Evolutionary conservation across 2,329 filamentous ascomycete genomes (phyloP).

Genomic region (Xylaria sp.): DNA sequence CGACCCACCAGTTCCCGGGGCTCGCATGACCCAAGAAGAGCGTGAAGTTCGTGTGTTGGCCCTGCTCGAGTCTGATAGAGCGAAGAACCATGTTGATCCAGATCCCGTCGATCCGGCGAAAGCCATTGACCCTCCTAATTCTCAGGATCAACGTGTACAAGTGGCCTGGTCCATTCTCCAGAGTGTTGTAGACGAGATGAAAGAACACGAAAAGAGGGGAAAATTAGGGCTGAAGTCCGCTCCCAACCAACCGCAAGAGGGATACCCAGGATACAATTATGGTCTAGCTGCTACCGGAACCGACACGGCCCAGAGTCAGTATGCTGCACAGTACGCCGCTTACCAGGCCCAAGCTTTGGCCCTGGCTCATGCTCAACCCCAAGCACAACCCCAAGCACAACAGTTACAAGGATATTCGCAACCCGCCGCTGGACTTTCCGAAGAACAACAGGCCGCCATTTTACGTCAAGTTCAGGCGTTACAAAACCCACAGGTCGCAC

Average conservation of each 20-base stretch:
- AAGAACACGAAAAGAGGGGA: constrained; percentile 48
- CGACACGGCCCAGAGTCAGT: constrained; percentile 2
- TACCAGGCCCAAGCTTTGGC: too few species aligned
- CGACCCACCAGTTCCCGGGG: constrained; percentile 26
- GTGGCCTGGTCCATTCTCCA: constrained; percentile 52
- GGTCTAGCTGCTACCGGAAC: constrained; percentile 44
- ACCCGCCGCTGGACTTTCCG: constrained; percentile 25
- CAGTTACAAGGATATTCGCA: constrained; percentile 29
- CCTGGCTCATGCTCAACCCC: constrained; percentile 27
- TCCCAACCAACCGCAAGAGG: constrained; percentile 55
- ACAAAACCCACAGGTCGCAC: constrained; percentile 30
- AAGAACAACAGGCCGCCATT: constrained; percentile 33
- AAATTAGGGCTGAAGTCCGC: constrained; percentile 60
- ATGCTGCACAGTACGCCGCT: too few species aligned
- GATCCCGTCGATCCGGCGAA: constrained; percentile 46
- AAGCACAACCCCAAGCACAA: constrained; percentile 28
- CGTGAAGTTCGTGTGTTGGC: constrained; percentile 46
- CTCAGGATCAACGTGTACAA: constrained; percentile 51
- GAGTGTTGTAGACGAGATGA: constrained; percentile 40
- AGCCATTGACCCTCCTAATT: constrained; percentile 45
- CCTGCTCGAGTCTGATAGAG: constrained; percentile 52
- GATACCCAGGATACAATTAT: constrained; percentile 57
- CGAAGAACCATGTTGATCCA: constrained; percentile 51
- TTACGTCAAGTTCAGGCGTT: constrained; percentile 38
- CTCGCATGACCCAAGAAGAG: constrained; percentile 46